Evolutionary conservation across 257 asterid species (phyloP).

Genomic region (Perilla frutescens): DNA sequence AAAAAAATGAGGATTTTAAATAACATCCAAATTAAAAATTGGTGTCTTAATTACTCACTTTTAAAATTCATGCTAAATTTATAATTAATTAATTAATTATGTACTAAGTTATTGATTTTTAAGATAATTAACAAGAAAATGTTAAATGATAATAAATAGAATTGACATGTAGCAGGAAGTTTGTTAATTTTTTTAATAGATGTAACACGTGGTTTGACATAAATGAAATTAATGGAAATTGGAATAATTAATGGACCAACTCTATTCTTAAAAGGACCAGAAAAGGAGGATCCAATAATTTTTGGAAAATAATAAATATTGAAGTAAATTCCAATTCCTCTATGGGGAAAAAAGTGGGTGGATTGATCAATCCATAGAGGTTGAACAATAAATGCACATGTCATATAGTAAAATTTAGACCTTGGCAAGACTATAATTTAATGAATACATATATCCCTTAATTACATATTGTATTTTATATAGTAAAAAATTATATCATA

Average conservation of each 20-base stretch:
- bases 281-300: constrained; percentile 19
- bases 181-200: no score
- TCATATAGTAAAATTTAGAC: constrained; percentile 1
- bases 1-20: no score
- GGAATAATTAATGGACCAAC: constrained; percentile 4
- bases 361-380: constrained; percentile 29
- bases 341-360: constrained; percentile 25
- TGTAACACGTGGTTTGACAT: background rate
- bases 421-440: background rate
- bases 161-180: background rate
- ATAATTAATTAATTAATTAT: no score
- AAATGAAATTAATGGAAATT: background rate
- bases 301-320: background rate
- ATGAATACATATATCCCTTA: no score
- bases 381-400: constrained; percentile 35
- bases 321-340: background rate
- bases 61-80: no score
- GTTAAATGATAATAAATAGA: no score
- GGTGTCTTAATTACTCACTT: no score
- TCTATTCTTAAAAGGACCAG: background rate
- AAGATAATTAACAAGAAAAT: no score
- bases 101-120: no score
- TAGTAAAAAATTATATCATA: no score
- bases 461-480: no score
- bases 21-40: no score